phyloP scores from a whole-genome alignment of 257 asterid species.

The Knoxia roxburghii region DNA sequence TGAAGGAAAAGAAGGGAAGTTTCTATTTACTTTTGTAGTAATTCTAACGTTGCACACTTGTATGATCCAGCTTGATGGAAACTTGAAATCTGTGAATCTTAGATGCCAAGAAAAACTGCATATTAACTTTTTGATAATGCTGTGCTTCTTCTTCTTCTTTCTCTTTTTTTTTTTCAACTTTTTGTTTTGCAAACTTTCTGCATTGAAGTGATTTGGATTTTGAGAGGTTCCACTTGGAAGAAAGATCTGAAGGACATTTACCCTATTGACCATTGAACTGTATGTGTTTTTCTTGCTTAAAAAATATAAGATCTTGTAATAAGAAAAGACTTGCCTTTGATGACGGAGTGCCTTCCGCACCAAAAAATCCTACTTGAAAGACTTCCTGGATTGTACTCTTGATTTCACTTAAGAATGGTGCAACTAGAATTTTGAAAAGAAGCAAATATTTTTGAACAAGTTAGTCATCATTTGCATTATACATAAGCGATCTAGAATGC shows the following conservation, averaged over 20 bases:
- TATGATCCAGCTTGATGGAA: conserved; percentile 3
- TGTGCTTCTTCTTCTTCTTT: background rate
- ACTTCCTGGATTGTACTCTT: too few relatives aligned
- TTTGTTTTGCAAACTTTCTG: too few relatives aligned
- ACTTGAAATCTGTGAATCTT: conserved; percentile 10
- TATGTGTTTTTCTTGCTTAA: background rate
- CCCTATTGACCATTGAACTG: background rate
- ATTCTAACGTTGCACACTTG: background rate
- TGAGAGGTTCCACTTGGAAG: background rate
- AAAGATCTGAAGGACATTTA: background rate
- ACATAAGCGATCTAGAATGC: background rate
- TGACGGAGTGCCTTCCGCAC: background rate
- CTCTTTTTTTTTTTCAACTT: too few relatives aligned
- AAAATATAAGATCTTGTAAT: background rate
- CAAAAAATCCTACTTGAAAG: too few relatives aligned
- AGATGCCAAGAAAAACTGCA: background rate
- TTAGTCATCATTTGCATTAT: too few relatives aligned
- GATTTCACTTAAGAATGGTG: too few relatives aligned
- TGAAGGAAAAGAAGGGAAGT: background rate
- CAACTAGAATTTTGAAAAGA: too few relatives aligned
- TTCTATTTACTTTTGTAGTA: background rate
- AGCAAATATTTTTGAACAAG: too few relatives aligned
- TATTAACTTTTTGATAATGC: conserved; percentile 13
- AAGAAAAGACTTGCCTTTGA: background rate
- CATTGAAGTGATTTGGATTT: background rate